Conservation (phyloP, 441 rosid genomes). For the Biscutella laevigata region DNA sequence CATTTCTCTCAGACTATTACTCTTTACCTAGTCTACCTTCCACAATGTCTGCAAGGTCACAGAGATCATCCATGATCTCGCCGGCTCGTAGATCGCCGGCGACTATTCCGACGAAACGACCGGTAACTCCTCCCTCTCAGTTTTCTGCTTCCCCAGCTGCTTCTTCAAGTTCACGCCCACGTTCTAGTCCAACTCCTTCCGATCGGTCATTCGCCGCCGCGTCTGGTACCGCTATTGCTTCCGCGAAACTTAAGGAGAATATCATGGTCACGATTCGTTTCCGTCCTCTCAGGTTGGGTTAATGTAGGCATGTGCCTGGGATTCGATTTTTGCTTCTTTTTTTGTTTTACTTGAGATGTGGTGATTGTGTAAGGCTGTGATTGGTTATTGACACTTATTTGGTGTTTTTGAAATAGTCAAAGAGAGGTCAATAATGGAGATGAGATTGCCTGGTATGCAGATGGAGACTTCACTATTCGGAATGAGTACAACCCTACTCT, state of each 20-base stretch:
- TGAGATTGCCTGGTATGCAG: constrained; percentile 90
- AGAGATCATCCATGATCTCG: constrained; percentile 51
- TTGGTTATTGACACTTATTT: constrained; percentile 10
- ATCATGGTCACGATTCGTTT: constrained; percentile 84
- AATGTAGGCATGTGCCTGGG: neutral
- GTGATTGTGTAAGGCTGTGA: too few relatives aligned
- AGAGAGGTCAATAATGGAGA: constrained; percentile 81
- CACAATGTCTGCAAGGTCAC: constrained; percentile 50
- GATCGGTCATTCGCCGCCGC: constrained; percentile 22
- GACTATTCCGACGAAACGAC: constrained; percentile 33
- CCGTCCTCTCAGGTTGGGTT: constrained; percentile 74
- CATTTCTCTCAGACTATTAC: neutral
- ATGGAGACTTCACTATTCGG: constrained; percentile 67
- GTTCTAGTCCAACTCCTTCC: constrained; percentile 31
- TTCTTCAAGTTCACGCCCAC: constrained; percentile 24
- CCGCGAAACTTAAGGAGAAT: constrained; percentile 58
- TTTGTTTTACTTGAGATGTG: neutral
- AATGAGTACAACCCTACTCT: constrained; percentile 64
- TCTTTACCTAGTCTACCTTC: constrained; percentile 8
- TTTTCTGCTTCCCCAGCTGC: constrained; percentile 37
- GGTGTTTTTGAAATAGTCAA: constrained; percentile 32
- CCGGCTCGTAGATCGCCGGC: constrained; percentile 67
- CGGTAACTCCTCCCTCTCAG: constrained; percentile 53
- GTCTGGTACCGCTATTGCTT: constrained; percentile 6
- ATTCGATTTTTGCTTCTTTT: constrained; percentile 5